Conservation (phyloP, 345 rosid genomes). For the Punica granatum region DNA sequence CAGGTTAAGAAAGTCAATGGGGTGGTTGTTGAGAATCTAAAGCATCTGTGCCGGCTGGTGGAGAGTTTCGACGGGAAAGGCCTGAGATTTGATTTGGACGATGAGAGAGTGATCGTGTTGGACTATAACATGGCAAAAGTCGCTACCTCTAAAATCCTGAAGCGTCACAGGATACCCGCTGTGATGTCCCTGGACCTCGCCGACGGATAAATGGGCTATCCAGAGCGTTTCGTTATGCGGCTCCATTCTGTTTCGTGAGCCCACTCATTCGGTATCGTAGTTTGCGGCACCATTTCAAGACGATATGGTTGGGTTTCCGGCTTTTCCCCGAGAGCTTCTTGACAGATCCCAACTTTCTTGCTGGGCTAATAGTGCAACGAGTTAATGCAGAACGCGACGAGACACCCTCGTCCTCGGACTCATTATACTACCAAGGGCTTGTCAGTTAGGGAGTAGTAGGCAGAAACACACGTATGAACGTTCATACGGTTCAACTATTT, state of each 20-base stretch:
- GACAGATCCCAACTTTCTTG: too few relatives aligned
- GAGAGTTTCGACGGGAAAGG: conserved; percentile 44
- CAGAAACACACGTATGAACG: too few relatives aligned
- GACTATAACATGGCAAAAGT: conserved; percentile 43
- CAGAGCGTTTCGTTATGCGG: not conserved
- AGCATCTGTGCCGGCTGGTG: conserved; percentile 60
- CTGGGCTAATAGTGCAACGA: too few relatives aligned
- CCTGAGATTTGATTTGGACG: conserved; percentile 76
- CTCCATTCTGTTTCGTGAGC: not conserved
- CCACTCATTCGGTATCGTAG: not conserved
- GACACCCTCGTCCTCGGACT: too few relatives aligned
- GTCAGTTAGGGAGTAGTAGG: not conserved
- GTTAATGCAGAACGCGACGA: too few relatives aligned
- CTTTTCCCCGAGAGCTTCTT: too few relatives aligned
- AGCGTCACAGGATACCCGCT: conserved; percentile 72
- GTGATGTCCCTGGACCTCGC: conserved; percentile 49
- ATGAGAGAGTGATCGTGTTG: conserved; percentile 63
- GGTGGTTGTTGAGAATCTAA: conserved; percentile 58
- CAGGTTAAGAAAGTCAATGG: conserved; percentile 84
- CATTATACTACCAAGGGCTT: not conserved
- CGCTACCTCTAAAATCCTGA: conserved; percentile 59
- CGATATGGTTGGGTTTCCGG: too few relatives aligned
- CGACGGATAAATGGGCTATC: conserved; percentile 14
- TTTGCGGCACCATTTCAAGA: not conserved
- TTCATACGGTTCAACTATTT: too few relatives aligned